Evolutionary conservation across 2,329 filamentous ascomycete species (phyloP), one percentile per base, ranked within the genome.

Genomic region (Colletotrichum viniferum): DNA sequence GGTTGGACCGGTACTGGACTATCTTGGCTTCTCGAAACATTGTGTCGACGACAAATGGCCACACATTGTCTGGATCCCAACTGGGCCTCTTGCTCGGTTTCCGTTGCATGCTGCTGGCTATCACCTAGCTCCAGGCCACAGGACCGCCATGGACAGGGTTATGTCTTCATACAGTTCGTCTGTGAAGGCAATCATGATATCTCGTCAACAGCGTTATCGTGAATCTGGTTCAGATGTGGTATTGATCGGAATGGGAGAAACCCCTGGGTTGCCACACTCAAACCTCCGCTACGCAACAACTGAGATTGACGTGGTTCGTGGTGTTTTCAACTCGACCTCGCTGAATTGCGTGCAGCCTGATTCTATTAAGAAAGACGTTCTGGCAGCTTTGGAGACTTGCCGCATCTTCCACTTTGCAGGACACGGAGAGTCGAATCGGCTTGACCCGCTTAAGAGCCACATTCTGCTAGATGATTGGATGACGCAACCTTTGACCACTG

Each of bases 391-490:
- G 4, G 60, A 30, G 5, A 61, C 32, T 1, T 84, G 81, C 77
- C 76, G 79, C 13, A 82, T 87, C 6, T 85, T 86, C 71, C 85
- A 87, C 74, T 88, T 88, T 67, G 85, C 86, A 2, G 83, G 86
- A 8, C 85, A 86, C 69, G 85, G 83, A 3, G 12, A 30, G 7
- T 52, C 62, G 2, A 18, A 73, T 8, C 18, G 21, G 0, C 43
- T 52, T 21, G 69, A 79, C 36, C 78, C 78, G 1, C 72, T 66
- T 4, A 32, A 70, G 58, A 79, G 78, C 55, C 18, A 16, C 7
- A 48, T 79, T 10, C 24, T 77, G n/a, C 52, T 79, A 5, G 18
- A 74, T 3, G 72, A 78, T 30, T 52, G 32, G 36, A 8, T 43
- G 3, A n/a, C 36, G 2, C 21, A 72, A 13, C 77, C 71, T 1